These are phyloP conservation scores for Pterocarpus macrocarpus DNA, from an alignment of 306 rosid species.

Conservation along the genomic window DNA sequence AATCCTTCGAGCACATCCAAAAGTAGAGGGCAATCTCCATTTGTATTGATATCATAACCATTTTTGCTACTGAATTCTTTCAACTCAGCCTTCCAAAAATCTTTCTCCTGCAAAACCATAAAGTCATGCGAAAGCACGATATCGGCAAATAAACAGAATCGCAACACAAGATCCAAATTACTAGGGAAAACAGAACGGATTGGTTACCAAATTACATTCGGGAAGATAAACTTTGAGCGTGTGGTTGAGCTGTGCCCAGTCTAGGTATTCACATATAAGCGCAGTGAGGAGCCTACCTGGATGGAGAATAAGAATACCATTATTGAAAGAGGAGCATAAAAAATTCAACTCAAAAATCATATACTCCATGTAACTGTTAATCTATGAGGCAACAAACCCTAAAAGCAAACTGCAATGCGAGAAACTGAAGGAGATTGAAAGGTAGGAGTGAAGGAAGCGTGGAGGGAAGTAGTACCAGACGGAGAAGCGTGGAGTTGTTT, in stretches of 20 bases:
- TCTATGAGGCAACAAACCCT: no score
- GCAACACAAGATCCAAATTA: neutral
- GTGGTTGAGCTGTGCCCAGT: conserved; percentile 98
- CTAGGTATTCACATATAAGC: conserved; percentile 88
- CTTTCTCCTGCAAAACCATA: conserved; percentile 76
- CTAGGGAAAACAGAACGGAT: neutral
- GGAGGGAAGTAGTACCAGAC: conserved; percentile 57
- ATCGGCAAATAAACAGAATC: neutral
- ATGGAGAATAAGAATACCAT: neutral
- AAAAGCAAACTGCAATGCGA: no score
- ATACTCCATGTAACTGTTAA: no score
- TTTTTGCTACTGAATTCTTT: conserved; percentile 93
- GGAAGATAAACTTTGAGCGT: conserved; percentile 94
- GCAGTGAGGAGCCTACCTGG: conserved; percentile 97
- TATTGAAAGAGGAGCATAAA: no score
- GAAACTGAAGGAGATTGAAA: no score
- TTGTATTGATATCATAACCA: conserved; percentile 93
- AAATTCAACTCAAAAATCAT: neutral
- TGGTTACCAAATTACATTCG: conserved; percentile 94
- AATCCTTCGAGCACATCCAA: conserved; percentile 99
- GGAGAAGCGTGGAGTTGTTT: conserved; percentile 98
- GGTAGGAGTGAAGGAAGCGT: no score
- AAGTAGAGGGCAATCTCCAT: conserved; percentile 93
- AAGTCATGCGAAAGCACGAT: neutral
- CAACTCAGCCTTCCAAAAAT: conserved; percentile 91